These are phyloP conservation scores for Leishmania braziliensis DNA, from an alignment of 208 protist genomes.

Conservation along the genomic window DNA sequence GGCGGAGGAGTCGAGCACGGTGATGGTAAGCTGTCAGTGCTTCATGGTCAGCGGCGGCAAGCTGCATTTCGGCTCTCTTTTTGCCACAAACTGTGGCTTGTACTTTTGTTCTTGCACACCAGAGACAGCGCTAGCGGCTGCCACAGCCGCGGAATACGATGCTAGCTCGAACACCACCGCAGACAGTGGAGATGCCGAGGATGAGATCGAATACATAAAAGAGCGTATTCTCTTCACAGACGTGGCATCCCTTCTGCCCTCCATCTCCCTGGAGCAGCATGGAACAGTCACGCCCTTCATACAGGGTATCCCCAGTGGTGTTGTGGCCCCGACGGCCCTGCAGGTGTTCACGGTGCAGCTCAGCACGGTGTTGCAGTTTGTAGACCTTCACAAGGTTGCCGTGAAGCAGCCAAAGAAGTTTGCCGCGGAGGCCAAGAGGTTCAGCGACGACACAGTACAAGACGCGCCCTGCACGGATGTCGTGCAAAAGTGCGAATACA, in stretches of 20 bases:
- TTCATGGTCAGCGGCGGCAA: constrained; percentile 48
- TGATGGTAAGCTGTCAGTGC: constrained; percentile 55
- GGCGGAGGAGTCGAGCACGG: constrained; percentile 30
- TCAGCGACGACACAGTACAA: background rate
- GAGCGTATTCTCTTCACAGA: constrained; percentile 46
- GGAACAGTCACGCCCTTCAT: constrained; percentile 32
- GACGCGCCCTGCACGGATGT: constrained; percentile 25
- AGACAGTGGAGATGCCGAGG: constrained; percentile 1
- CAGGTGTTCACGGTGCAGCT: constrained; percentile 59
- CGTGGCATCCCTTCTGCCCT: constrained; percentile 58
- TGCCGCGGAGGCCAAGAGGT: constrained; percentile 2
- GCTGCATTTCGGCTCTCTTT: constrained; percentile 39
- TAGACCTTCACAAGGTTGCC: constrained; percentile 39
- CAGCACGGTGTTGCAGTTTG: constrained; percentile 61
- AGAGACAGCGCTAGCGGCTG: background rate
- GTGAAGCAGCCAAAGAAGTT: constrained; percentile 33
- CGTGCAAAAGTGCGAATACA: constrained; percentile 33
- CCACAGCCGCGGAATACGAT: background rate
- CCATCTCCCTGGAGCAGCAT: constrained; percentile 40
- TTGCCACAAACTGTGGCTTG: constrained; percentile 48
- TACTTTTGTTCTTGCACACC: constrained; percentile 48
- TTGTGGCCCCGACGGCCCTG: constrained; percentile 54
- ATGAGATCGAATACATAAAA: constrained; percentile 43
- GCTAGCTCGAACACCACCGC: background rate
- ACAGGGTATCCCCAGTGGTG: constrained; percentile 46